These are phyloP conservation scores for Coniochaeta sp. DNA, from an alignment of 2,329 filamentous ascomycete genomes.

Conservation along the genomic window DNA sequence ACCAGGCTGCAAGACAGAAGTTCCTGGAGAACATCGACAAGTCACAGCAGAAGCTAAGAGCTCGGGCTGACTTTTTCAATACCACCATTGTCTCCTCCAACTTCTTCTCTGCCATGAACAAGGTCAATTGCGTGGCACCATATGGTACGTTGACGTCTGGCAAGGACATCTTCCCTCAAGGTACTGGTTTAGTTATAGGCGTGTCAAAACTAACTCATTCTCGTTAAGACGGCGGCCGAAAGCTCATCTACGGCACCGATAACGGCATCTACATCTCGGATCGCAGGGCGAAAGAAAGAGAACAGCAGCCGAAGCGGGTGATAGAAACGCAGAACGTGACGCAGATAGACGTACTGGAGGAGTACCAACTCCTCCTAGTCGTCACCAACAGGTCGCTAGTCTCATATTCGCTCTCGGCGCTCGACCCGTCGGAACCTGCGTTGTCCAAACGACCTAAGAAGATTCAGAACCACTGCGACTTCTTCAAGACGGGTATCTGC, in stretches of 20 bases:
- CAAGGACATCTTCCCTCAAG: background rate
- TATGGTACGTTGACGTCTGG: slow-evolving; percentile 54
- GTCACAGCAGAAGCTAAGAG: slow-evolving; percentile 79
- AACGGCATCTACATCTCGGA: slow-evolving; percentile 89
- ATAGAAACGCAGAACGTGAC: slow-evolving; percentile 83
- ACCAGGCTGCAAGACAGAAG: slow-evolving; percentile 81
- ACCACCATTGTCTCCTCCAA: slow-evolving; percentile 52
- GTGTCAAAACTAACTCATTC: background rate
- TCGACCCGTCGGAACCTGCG: slow-evolving; percentile 77
- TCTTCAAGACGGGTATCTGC: slow-evolving; percentile 96
- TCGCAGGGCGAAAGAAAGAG: slow-evolving; percentile 74
- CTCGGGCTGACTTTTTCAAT: slow-evolving; percentile 88
- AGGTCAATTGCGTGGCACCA: slow-evolving; percentile 90
- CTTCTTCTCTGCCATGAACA: slow-evolving; percentile 61
- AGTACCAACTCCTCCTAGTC: slow-evolving; percentile 86
- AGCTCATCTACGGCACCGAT: slow-evolving; percentile 91
- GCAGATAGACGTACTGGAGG: slow-evolving; percentile 92
- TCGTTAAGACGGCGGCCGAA: slow-evolving; percentile 75
- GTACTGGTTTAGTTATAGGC: background rate
- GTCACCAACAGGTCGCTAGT: slow-evolving; percentile 88
- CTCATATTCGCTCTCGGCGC: slow-evolving; percentile 79
- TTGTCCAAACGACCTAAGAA: slow-evolving; percentile 84
- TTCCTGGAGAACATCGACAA: slow-evolving; percentile 95
- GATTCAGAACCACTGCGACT: slow-evolving; percentile 95
- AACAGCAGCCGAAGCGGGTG: slow-evolving; percentile 67